These are phyloP conservation scores for Trametes maxima DNA, from an alignment of 768 basidiomycete genomes.

Conservation along the genomic window DNA sequence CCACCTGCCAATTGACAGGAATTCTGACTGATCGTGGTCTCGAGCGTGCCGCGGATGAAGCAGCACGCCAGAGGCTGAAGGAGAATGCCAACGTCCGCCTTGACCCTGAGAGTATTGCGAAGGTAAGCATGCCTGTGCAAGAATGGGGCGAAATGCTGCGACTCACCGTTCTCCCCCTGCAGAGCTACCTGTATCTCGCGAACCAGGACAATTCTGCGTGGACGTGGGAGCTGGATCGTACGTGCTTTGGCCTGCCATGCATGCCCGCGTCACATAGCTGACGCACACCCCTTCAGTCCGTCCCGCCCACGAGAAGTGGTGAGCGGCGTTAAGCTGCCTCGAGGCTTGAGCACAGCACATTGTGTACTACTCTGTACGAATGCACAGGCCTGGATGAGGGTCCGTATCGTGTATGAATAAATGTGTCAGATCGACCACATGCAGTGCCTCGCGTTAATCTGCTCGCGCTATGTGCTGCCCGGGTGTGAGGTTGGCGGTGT, in stretches of 20 bases:
- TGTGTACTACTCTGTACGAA: too few relatives aligned
- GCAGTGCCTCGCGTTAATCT: too few relatives aligned
- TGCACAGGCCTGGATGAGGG: too few relatives aligned
- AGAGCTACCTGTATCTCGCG: constrained; percentile 69
- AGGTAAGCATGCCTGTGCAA: constrained; percentile 42
- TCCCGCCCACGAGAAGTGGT: constrained; percentile 59
- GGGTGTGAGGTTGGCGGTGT: not conserved
- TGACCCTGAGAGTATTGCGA: constrained; percentile 68
- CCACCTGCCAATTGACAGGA: constrained; percentile 8
- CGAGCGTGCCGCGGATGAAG: constrained; percentile 19
- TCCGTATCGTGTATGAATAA: not conserved
- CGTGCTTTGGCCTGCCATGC: constrained; percentile 31
- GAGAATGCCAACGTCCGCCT: constrained; percentile 51
- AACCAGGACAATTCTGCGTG: constrained; percentile 72
- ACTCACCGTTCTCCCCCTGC: not conserved
- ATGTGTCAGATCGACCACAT: not conserved
- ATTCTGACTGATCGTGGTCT: constrained; percentile 45
- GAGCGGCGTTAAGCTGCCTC: constrained; percentile 14
- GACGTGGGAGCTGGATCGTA: constrained; percentile 82
- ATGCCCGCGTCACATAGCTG: too few relatives aligned
- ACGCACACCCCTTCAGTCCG: constrained; percentile 38
- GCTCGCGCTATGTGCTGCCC: not conserved
- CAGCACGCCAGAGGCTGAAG: constrained; percentile 39
- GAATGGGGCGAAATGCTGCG: not conserved
- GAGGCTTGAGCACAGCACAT: too few relatives aligned